Conservation (phyloP, 371 early-diverging fungal genomes). For the Cladochytrium tenue region DNA sequence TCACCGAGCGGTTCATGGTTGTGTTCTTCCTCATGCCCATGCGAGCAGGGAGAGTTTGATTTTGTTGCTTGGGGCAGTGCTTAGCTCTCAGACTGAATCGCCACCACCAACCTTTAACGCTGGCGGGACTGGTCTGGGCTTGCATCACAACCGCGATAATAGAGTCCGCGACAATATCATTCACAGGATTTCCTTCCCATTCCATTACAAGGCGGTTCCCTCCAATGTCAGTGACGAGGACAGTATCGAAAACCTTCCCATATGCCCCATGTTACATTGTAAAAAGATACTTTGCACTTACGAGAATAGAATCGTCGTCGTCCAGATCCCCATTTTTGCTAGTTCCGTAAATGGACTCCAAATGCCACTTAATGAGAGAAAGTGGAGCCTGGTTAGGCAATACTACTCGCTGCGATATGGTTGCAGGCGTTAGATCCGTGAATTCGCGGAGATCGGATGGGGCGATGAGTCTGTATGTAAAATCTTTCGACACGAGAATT, state of each 20-base stretch:
- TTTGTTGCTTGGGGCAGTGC: neutral
- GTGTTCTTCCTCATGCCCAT: slow-evolving; percentile 7
- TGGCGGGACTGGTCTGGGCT: slow-evolving; percentile 85
- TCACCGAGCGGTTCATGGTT: slow-evolving; percentile 12
- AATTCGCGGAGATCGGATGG: slow-evolving; percentile 76
- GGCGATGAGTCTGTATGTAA: slow-evolving; percentile 82
- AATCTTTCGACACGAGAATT: slow-evolving; percentile 86
- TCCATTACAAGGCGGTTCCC: slow-evolving; percentile 60
- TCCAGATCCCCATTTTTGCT: slow-evolving; percentile 40
- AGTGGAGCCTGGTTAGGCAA: slow-evolving; percentile 80
- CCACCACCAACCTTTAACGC: slow-evolving; percentile 70
- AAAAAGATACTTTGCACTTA: too few species aligned
- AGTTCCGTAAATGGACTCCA: slow-evolving; percentile 89
- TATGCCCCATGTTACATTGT: neutral
- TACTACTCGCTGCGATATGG: slow-evolving; percentile 75
- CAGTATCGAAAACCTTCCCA: slow-evolving; percentile 70
- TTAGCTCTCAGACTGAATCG: neutral
- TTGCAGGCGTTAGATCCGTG: slow-evolving; percentile 74
- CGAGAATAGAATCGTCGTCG: slow-evolving; percentile 25
- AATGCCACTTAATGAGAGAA: slow-evolving; percentile 80
- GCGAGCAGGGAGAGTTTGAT: slow-evolving; percentile 1
- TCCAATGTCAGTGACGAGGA: slow-evolving; percentile 68
- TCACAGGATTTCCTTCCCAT: slow-evolving; percentile 89
- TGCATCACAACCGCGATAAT: slow-evolving; percentile 82
- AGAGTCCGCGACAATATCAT: slow-evolving; percentile 95